Conservation (phyloP, 2,329 filamentous ascomycete genomes). For the Cladosporium sp. region DNA sequence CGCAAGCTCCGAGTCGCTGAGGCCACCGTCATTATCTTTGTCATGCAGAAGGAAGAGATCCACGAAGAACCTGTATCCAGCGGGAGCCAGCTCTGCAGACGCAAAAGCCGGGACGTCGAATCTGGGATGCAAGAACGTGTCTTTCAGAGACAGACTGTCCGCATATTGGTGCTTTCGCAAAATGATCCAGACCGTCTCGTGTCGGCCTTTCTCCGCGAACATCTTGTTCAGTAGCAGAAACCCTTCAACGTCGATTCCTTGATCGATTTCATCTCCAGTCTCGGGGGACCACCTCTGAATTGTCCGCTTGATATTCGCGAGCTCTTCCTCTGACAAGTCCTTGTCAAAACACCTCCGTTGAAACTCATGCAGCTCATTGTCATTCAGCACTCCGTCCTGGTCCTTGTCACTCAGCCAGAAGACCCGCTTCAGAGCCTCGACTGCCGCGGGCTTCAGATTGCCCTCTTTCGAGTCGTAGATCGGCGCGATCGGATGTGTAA, state of each 20-base stretch:
- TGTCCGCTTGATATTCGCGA: constrained; percentile 84
- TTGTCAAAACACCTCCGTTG: constrained; percentile 91
- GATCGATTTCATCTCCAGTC: constrained; percentile 40
- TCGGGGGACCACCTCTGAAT: constrained; percentile 53
- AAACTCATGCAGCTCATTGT: constrained; percentile 84
- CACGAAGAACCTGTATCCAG: constrained; percentile 95
- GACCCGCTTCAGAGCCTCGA: constrained; percentile 78
- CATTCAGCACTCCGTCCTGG: constrained; percentile 86
- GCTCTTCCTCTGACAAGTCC: constrained; percentile 69
- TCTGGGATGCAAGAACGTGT: constrained; percentile 84
- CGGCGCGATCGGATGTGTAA: constrained; percentile 93
- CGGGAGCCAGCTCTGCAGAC: constrained; percentile 87
- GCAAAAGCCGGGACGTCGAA: constrained; percentile 90
- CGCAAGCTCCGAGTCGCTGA: constrained; percentile 78
- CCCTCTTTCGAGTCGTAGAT: constrained; percentile 92
- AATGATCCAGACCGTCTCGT: constrained; percentile 98
- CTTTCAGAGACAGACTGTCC: constrained; percentile 85
- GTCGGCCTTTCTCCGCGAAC: constrained; percentile 93
- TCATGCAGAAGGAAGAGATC: constrained; percentile 93
- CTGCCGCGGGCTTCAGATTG: constrained; percentile 78
- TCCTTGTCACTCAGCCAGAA: constrained; percentile 97
- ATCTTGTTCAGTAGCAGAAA: constrained; percentile 91
- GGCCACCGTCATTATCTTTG: constrained; percentile 92
- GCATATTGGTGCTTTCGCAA: constrained; percentile 92
- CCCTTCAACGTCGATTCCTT: constrained; percentile 72